Evolutionary conservation across 306 rosid genomes (phyloP), one percentile per base, ranked within the genome.

Genomic region (Morella rubra): DNA sequence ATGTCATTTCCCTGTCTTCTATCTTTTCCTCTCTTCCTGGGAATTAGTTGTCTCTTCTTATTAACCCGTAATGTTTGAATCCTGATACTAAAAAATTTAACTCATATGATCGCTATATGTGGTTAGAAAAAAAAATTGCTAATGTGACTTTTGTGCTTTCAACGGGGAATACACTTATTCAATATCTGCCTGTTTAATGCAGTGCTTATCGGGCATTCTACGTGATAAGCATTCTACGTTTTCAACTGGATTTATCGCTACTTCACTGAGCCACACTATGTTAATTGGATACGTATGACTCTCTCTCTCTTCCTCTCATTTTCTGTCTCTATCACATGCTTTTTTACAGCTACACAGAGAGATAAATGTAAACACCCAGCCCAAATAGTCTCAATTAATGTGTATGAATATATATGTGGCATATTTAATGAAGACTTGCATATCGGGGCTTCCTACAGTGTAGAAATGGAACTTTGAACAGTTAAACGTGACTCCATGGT

Each of bases 171-270:
- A 15, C 45, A 60, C 44, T 20, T 60, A 47, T 56, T 73, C 51
- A 69, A 58, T 40, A 52, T 76, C 18, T 78, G 73, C 74, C 69
- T 81, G 52, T 58, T 55, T 72, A 72, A 72, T 88, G 93, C 97
- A 93, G 98, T 80, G 95, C 90, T 1, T 93, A 93, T 78, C 87
- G 97, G 85, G 93, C 83, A 44, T 80, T 93, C n/a, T n/a, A n/a
- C n/a, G n/a, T n/a, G n/a, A n/a, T n/a, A n/a, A n/a, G n/a, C n/a
- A n/a, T n/a, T n/a, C 37, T 93, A 93, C 89, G 89, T 93, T 52
- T 73, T 91, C 77, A 93, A 93, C 85, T 93, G 98, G 98, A 82
- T 89, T 69, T 93, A 88, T 75, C 97, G 98, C 87, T 93, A 91
- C 90, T 91, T 91, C 46, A 91, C 98, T 20, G 98, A 93, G 86